Base-by-base conservation (phyloP, 1,139 yeast species). In the Schwanniomyces etchellsii region DNA sequence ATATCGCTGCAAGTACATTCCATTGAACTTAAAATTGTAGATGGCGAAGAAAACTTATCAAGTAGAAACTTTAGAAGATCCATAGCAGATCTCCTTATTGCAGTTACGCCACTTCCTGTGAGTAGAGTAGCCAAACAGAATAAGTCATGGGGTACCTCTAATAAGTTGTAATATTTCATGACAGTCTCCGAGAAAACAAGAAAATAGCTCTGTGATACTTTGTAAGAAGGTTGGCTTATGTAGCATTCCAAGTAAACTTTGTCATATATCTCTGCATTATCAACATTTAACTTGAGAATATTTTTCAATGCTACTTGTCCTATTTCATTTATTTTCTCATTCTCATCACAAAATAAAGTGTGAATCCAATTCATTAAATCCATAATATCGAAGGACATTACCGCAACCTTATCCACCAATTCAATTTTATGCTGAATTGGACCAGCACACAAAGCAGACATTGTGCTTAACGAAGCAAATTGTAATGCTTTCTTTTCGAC, bases 401-500 rank as follows among this genome's bases (percentile, higher is more conserved):
- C 56, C 1, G 69, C 71, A 5, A 58, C 46, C 15, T 55, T 54
- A 13, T 67, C 69, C 7, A 70, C 62, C 12, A 68, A 64, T 16
- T 61, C 63, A 23, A 75, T 60, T 2, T 64, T 57, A 33, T 75
- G 75, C 14, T 70, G 66, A 7, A 81, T 73, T 4, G 77, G 70
- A 15, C 85, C 82, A 2, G 79, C 72, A 42, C 95, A 81, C 17
- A 91, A 59, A 0, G 81, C 68, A 0, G 95, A 84, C 94, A 93
- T 84, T 28, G 95, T 78, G 39, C 86, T 81, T 31, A 86, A 63
- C 0, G 94, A 73, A 1, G 95, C 71, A 21, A 70, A 60, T 42
- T 86, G 89, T 10, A 89, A 57, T 20, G 81, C 77, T 31, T 78
- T 74, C 43, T 75, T 75, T 49, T 89, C 96, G 27, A 89, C 71